A percentile compares a stretch with the other conserved stretches of the same genome.
phyloP scores from a whole-genome alignment of 352 stramenopile species.

The Globisporangium middletonii region DNA sequence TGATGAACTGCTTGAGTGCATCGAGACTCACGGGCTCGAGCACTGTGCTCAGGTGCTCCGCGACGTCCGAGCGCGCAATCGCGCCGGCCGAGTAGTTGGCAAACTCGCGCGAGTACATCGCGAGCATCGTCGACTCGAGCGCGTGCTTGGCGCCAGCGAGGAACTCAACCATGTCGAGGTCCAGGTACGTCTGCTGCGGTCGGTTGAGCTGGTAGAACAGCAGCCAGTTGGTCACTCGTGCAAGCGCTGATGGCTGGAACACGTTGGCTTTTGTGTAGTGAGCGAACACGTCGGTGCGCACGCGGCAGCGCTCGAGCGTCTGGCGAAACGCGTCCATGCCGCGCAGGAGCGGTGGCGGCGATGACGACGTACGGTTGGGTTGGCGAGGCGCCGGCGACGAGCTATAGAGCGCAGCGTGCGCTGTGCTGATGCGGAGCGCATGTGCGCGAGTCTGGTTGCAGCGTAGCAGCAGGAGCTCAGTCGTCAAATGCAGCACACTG shows the following conservation, averaged over 20 bases:
- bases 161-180: conserved; percentile 7
- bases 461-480: no score
- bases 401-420: no score
- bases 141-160: conserved; percentile 16
- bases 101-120: conserved; percentile 53
- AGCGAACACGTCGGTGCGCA: conserved; percentile 1
- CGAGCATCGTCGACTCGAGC: no score
- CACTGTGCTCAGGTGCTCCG: conserved; percentile 10
- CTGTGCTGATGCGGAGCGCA: no score
- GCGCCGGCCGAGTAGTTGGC: conserved; percentile 35
- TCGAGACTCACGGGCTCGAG: conserved; percentile 38
- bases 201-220: conserved; percentile 8
- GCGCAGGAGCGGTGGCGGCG: neutral
- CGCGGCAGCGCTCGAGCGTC: conserved; percentile 4
- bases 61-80: conserved; percentile 26
- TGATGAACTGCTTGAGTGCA: conserved; percentile 23
- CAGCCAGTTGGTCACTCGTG: conserved; percentile 2
- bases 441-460: no score
- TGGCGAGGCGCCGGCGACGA: no score
- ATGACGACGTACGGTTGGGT: no score
- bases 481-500: no score
- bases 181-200: neutral
- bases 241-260: conserved; percentile 5
- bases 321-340: conserved; percentile 1
- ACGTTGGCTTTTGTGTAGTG: neutral